These are phyloP conservation scores for Colletotrichum aenigma DNA, from an alignment of 2,329 filamentous ascomycete genomes.

Conservation along the genomic window DNA sequence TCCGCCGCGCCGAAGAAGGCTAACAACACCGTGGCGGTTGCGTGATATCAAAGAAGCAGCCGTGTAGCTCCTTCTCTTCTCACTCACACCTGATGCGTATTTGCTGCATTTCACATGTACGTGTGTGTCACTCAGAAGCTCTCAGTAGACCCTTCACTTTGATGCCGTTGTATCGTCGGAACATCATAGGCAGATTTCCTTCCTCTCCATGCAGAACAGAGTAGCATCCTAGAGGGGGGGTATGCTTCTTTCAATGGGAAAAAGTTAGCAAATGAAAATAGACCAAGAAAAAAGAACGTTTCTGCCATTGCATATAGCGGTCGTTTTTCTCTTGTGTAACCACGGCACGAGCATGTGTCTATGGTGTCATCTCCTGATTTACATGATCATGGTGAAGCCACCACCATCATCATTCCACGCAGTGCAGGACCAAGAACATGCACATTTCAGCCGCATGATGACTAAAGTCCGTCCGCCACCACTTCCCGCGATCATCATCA, in stretches of 20 bases:
- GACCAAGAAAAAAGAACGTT: neutral
- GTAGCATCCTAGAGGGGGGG: neutral
- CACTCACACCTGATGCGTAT: neutral
- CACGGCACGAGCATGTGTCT: neutral
- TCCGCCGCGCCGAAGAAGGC: neutral
- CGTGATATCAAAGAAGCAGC: neutral
- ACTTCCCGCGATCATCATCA: neutral
- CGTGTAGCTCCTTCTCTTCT: neutral
- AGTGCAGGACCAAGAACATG: neutral
- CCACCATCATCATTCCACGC: neutral
- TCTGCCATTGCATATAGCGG: neutral
- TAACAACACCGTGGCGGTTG: neutral
- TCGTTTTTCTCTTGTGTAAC: neutral
- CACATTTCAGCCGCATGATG: neutral
- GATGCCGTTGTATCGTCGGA: neutral
- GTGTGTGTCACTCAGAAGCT: neutral
- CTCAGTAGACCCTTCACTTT: neutral
- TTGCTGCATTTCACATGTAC: neutral
- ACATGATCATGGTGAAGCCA: neutral
- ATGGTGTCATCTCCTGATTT: neutral
- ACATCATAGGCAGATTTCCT: neutral
- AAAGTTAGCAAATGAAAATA: neutral
- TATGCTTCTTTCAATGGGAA: neutral
- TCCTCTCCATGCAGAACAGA: neutral
- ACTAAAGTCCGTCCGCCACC: neutral